Base-by-base conservation (phyloP, 805 yeast genomes). In the Candida sphagnicola region DNA sequence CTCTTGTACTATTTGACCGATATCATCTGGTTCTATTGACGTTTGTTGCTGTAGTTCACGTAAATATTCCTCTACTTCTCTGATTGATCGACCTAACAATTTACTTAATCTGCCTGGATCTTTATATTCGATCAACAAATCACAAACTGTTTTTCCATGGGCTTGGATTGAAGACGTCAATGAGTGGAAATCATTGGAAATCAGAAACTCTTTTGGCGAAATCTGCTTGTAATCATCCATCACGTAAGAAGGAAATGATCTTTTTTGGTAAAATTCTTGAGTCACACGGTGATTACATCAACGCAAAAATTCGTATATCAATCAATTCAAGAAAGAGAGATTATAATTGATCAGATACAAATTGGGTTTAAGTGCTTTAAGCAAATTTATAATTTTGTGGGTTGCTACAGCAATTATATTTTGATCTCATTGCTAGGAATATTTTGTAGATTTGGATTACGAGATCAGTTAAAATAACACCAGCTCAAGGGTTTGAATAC, bases 151-250 rank as follows among this genome's bases (percentile, higher is more conserved):
- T 17, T 54, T 41, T 4, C 69, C 69, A 33, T 59, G 43, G 5
- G 40, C 13, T 21, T 48, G 49, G 13, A 61, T 33, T 1, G 50
- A 15, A 2, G 41, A 25, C 1, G 45, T 32, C 12, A 62, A 37
- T 3, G 53, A 35, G 3, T 45, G 45, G 38, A 46, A 57, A 6
- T 45, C 32, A 10, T 38, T 30, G 4, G 50, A 35, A 15, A 37
- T 36, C n/a, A 40, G 25, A 15, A 25, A 31, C 5, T 34, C 47
- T 28, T 36, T 33, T 2, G 46, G 41, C 6, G 45, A 36, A 26
- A 55, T 32, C 34, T 57, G 62, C 35, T 55, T 56, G 41, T 39
- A 54, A 19, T 39, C 46, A 47, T 57, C 62, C 62, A 57, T 57
- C 24, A 21, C 10, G 10, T 21, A 21, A 21, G 6, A 6, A 21